phyloP scores from a whole-genome alignment of 2,329 filamentous ascomycete genomes.

The Fusarium aywerte region DNA sequence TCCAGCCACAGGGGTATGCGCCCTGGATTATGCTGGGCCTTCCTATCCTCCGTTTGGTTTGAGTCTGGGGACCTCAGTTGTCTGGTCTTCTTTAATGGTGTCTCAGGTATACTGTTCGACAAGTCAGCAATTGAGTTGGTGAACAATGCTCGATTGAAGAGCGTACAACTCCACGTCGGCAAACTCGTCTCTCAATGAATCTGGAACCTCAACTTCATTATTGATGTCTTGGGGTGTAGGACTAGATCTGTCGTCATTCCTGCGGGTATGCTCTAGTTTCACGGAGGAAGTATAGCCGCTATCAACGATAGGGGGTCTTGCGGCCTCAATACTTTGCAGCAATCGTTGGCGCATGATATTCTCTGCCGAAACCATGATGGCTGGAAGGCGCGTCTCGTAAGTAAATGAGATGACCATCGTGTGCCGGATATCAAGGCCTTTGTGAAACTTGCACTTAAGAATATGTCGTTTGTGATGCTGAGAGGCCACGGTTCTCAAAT shows the following conservation, averaged over 20 bases:
- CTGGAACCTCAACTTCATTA: background rate
- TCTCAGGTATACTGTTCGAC: conserved; percentile 34
- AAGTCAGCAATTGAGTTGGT: background rate
- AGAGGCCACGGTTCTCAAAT: background rate
- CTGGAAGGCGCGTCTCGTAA: background rate
- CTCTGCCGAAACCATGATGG: background rate
- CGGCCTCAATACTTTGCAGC: background rate
- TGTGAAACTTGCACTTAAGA: background rate
- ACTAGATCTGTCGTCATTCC: background rate
- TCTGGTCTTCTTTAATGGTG: conserved; percentile 7
- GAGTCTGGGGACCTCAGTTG: background rate
- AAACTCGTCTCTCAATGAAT: conserved; percentile 29
- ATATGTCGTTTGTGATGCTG: background rate
- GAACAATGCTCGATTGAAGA: rapidly evolving
- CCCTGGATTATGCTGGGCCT: background rate
- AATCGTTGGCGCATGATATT: background rate
- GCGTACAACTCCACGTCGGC: conserved; percentile 31
- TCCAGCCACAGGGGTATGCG: background rate
- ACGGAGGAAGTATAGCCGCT: background rate
- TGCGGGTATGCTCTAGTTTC: rapidly evolving
- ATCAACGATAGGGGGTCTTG: background rate
- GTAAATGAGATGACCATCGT: no score
- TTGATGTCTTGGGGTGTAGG: background rate
- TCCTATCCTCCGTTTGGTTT: background rate
- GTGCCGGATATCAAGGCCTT: background rate